Conservation (phyloP, 495 filamentous ascomycete species). For the Bacidia rubella region DNA sequence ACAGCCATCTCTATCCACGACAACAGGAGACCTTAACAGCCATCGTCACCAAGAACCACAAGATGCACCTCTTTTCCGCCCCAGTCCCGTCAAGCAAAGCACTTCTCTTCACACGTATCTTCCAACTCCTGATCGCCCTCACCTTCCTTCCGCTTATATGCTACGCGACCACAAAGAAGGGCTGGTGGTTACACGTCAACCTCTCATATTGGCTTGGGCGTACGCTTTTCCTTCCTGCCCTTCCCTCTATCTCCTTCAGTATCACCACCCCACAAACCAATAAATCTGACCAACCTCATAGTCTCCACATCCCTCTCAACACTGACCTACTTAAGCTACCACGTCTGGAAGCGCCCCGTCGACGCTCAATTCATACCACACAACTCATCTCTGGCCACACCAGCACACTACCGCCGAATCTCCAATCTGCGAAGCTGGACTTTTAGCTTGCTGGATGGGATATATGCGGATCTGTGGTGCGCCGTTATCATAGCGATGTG, state of each 20-base stretch:
- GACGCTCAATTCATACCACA: not conserved
- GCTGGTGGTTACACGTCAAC: constrained; percentile 11
- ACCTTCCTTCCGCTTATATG: constrained; percentile 8
- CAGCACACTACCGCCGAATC: not conserved
- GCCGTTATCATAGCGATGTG: constrained; percentile 9
- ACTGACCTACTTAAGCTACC: not conserved
- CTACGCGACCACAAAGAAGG: constrained; percentile 5
- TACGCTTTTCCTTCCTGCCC: not conserved
- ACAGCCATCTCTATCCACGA: too few relatives aligned
- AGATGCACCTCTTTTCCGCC: not conserved
- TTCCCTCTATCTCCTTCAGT: not conserved
- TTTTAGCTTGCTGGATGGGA: not conserved
- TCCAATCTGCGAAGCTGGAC: too few relatives aligned
- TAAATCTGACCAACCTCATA: not conserved
- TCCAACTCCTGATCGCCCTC: constrained; percentile 6
- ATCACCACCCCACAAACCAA: not conserved
- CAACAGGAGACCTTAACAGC: too few relatives aligned
- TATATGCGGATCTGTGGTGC: constrained; percentile 6
- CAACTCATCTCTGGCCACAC: not conserved
- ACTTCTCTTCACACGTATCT: not conserved
- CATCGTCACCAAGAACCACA: too few relatives aligned
- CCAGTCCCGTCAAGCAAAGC: not conserved
- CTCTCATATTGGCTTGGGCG: constrained; percentile 8
- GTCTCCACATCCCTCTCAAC: not conserved
- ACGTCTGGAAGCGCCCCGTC: not conserved